Conservation (phyloP, 768 basidiomycete genomes). For the Podaxis carcinomalis region DNA sequence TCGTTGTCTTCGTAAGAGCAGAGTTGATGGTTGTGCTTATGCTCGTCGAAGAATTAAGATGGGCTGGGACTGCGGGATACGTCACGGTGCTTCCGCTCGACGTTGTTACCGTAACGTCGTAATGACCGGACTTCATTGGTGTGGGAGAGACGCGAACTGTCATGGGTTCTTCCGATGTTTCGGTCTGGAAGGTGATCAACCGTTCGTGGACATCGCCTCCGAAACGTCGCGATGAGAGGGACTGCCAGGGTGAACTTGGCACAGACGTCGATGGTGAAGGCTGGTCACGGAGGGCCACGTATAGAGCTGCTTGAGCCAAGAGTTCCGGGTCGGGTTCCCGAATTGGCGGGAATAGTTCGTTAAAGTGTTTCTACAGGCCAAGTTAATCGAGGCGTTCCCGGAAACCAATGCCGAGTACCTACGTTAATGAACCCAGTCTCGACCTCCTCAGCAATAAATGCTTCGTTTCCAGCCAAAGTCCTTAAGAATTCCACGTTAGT, state of each 20-base stretch:
- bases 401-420: background rate
- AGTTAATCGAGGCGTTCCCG: background rate
- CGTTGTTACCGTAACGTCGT: conserved; percentile 48
- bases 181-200: conserved; percentile 56
- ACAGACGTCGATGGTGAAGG: conserved; percentile 18
- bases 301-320: conserved; percentile 79
- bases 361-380: conserved; percentile 68
- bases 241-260: conserved; percentile 58
- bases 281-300: conserved; percentile 63
- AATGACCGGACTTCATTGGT: conserved; percentile 32
- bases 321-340: conserved; percentile 54
- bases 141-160: conserved; percentile 36
- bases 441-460: conserved; percentile 75
- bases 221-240: conserved; percentile 72
- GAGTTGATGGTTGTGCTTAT: conserved; percentile 51
- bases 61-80: conserved; percentile 53
- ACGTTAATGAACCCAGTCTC: conserved; percentile 93
- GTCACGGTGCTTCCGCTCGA: conserved; percentile 22
- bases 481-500: conserved; percentile 91
- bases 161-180: conserved; percentile 32
- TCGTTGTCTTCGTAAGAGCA: conserved; percentile 51
- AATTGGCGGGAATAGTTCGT: conserved; percentile 73
- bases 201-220: conserved; percentile 69
- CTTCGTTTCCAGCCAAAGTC: conserved; percentile 67
- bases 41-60: conserved; percentile 48